A percentile compares a stretch with the other conserved stretches of the same genome.
phyloP scores from a whole-genome alignment of 306 rosid genomes.

The Vigna hirtella region DNA sequence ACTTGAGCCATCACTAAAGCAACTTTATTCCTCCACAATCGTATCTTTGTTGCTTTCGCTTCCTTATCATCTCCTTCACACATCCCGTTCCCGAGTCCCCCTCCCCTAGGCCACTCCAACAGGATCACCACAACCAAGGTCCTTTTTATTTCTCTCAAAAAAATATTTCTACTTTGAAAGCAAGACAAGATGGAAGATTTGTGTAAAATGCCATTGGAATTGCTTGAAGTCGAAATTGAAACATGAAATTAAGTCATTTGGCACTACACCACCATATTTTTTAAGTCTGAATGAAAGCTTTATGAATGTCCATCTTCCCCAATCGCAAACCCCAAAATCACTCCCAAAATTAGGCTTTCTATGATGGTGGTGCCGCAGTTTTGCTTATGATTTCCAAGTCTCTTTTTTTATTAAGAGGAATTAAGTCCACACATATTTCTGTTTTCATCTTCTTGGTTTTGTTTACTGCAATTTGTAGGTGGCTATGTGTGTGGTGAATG shows the following conservation, averaged over 20 bases:
- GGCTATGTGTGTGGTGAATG: no score
- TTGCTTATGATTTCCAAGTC: no score
- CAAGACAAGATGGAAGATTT: constrained; percentile 63
- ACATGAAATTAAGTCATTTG: constrained; percentile 67
- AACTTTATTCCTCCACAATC: no score
- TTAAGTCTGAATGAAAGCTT: constrained; percentile 57
- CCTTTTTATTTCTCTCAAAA: constrained; percentile 51
- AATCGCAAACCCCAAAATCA: not conserved
- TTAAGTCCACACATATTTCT: no score
- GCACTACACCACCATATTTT: constrained; percentile 58
- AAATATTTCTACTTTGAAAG: constrained; percentile 43
- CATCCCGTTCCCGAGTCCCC: not conserved
- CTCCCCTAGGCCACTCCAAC: not conserved
- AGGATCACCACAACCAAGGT: not conserved
- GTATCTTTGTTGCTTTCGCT: no score
- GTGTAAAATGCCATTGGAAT: constrained; percentile 72
- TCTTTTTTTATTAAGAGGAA: no score
- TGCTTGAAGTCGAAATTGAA: constrained; percentile 59
- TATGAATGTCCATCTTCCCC: constrained; percentile 55
- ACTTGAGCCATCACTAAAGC: no score
- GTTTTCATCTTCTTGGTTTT: no score
- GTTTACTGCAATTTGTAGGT: no score
- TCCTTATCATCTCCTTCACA: constrained; percentile 3
- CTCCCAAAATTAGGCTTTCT: no score
- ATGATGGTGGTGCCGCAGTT: no score